Evolutionary conservation across 805 yeast species (phyloP).

Genomic region (Hanseniaspora lindneri): DNA sequence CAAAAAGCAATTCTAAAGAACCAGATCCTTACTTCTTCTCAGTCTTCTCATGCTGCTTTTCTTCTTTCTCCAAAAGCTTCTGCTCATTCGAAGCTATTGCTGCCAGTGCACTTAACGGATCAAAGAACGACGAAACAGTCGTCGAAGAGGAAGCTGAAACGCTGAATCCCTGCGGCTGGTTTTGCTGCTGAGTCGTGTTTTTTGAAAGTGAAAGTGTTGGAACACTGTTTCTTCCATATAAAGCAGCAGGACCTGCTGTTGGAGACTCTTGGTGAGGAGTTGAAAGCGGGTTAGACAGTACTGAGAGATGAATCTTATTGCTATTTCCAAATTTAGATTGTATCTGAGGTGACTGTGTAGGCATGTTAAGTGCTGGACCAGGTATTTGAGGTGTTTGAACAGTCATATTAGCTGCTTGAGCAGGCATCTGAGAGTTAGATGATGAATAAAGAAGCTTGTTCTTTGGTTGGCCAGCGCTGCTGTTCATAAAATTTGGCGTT

Average conservation of each 20-base stretch:
- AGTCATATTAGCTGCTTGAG: not conserved
- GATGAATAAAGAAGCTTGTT: not conserved
- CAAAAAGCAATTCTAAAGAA: too few relatives aligned
- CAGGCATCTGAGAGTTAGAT: not conserved
- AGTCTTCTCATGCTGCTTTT: not conserved
- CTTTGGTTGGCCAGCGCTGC: not conserved
- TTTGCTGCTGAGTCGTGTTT: not conserved
- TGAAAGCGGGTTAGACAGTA: not conserved
- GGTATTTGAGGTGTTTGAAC: not conserved
- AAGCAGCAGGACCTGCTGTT: not conserved
- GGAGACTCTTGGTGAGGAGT: too few relatives aligned
- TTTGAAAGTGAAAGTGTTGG: not conserved
- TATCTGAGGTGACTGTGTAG: too few relatives aligned
- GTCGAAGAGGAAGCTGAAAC: not conserved
- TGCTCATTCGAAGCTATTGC: constrained; percentile 29
- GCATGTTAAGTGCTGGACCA: too few relatives aligned
- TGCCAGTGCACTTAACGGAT: constrained; percentile 31
- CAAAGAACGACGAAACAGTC: constrained; percentile 17
- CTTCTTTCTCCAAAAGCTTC: constrained; percentile 12
- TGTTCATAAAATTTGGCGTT: not conserved
- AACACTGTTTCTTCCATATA: not conserved
- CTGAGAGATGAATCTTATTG: too few relatives aligned
- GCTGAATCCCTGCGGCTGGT: not conserved
- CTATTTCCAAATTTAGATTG: too few relatives aligned
- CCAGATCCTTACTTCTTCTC: not conserved